These are phyloP conservation scores for Collybiopsis luxurians DNA, from an alignment of 768 basidiomycete species.

Conservation along the genomic window DNA sequence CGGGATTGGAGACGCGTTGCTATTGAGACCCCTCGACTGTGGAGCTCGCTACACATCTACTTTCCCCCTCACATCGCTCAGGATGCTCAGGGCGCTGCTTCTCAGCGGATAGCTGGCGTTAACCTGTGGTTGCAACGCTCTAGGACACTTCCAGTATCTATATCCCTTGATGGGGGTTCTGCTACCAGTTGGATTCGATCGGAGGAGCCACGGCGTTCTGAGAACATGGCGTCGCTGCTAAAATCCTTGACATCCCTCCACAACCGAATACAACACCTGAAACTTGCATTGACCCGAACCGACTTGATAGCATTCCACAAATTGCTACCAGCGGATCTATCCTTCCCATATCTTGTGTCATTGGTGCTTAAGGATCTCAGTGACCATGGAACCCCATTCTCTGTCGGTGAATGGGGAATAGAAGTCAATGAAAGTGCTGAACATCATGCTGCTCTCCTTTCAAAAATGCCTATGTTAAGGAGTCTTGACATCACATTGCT, in stretches of 20 bases:
- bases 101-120: neutral
- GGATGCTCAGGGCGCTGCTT: neutral
- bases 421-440: neutral
- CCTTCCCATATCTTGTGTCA: neutral
- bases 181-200: neutral
- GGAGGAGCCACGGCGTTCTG: neutral
- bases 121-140: neutral
- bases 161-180: neutral
- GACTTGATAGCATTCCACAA: neutral
- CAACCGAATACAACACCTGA: neutral
- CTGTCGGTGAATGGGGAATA: neutral
- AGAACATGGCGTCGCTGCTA: neutral
- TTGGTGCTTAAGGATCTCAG: neutral
- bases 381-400: neutral
- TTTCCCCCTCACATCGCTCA: neutral
- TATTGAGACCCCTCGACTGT: conserved; percentile 22
- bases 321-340: neutral
- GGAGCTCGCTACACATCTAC: conserved; percentile 18
- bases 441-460: neutral
- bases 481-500: neutral
- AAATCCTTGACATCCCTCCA: neutral
- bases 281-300: neutral
- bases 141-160: neutral
- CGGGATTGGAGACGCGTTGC: conserved; percentile 22
- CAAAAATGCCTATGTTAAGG: neutral